A percentile compares a stretch with the other conserved stretches of the same genome.
Evolutionary conservation across 2,329 filamentous ascomycete species (phyloP).

Genomic region (Coniochaeta sp.): DNA sequence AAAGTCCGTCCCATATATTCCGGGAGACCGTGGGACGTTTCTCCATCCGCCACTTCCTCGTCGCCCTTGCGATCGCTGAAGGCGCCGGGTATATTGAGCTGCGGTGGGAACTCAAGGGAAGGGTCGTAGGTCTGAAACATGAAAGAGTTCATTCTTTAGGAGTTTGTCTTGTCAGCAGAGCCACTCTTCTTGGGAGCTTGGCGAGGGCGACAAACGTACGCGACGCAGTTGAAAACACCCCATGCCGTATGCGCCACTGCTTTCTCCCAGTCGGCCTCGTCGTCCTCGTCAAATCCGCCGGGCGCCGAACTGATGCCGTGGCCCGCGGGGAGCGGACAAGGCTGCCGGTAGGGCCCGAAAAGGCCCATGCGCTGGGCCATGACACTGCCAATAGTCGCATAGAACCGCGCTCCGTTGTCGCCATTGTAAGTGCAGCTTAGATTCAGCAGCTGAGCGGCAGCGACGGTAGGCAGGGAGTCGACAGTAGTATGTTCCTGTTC

Average conservation of each 20-base stretch:
- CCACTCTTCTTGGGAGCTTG: neutral
- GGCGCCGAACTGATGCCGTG: neutral
- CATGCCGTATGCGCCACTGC: constrained; percentile 3
- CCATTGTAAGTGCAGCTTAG: constrained; percentile 5
- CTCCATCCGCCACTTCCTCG: neutral
- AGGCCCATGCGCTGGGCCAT: constrained; percentile 7
- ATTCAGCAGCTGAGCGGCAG: constrained; percentile 8
- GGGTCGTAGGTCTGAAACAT: constrained; percentile 2
- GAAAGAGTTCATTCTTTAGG: neutral
- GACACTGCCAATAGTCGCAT: constrained; percentile 5
- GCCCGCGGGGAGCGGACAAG: neutral
- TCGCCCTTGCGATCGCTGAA: neutral
- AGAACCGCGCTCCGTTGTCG: constrained; percentile 2
- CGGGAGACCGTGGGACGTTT: constrained; percentile 9
- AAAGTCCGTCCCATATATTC: constrained; percentile 12
- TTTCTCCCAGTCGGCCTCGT: neutral
- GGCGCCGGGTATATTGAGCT: constrained; percentile 3
- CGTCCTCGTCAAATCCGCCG: too few species aligned
- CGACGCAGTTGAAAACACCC: constrained; percentile 1
- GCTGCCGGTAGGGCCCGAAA: neutral
- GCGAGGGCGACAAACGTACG: neutral
- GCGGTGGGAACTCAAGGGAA: neutral
- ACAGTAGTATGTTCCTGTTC: constrained; percentile 2
- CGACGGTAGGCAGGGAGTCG: constrained; percentile 7
- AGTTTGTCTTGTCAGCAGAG: neutral